Evolutionary conservation across 805 yeast species (phyloP).

Genomic region (Hanseniaspora taiwanica): DNA sequence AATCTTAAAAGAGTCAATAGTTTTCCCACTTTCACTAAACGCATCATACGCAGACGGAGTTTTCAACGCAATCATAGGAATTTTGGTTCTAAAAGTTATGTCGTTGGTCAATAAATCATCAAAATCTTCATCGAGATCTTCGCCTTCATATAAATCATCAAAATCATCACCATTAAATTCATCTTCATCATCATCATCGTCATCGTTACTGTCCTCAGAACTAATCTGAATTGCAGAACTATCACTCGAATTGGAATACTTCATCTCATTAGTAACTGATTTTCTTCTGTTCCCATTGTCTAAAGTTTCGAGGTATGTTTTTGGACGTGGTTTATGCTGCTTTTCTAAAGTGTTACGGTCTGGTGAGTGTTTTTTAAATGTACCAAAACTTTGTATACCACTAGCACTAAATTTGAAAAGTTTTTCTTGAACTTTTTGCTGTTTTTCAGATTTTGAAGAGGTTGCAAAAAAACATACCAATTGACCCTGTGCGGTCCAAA

Average conservation of each 20-base stretch:
- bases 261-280: too few relatives aligned
- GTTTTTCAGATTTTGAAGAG: slow-evolving; percentile 29
- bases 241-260: too few relatives aligned
- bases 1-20: slow-evolving; percentile 15
- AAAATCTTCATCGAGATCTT: slow-evolving; percentile 13
- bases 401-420: slow-evolving; percentile 14
- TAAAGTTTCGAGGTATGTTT: slow-evolving; percentile 22
- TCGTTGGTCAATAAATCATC: slow-evolving; percentile 38
- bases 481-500: slow-evolving; percentile 70
- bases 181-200: too few relatives aligned
- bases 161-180: too few relatives aligned
- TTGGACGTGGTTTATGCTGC: slow-evolving; percentile 17
- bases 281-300: too few relatives aligned
- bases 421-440: slow-evolving; percentile 20
- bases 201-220: too few relatives aligned
- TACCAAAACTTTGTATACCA: slow-evolving; percentile 17
- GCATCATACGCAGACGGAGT: slow-evolving; percentile 33
- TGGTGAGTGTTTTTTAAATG: too few relatives aligned
- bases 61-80: slow-evolving; percentile 1
- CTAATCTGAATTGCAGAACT: too few relatives aligned
- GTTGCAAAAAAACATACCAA: slow-evolving; percentile 73
- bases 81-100: slow-evolving; percentile 30
- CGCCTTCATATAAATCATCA: slow-evolving; percentile 5
- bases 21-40: slow-evolving; percentile 16
- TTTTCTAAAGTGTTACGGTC: too few relatives aligned